Evolutionary conservation across 2,329 filamentous ascomycete species (phyloP), one percentile per base, ranked within the genome.

Genomic region (Aspergillus sergii): DNA sequence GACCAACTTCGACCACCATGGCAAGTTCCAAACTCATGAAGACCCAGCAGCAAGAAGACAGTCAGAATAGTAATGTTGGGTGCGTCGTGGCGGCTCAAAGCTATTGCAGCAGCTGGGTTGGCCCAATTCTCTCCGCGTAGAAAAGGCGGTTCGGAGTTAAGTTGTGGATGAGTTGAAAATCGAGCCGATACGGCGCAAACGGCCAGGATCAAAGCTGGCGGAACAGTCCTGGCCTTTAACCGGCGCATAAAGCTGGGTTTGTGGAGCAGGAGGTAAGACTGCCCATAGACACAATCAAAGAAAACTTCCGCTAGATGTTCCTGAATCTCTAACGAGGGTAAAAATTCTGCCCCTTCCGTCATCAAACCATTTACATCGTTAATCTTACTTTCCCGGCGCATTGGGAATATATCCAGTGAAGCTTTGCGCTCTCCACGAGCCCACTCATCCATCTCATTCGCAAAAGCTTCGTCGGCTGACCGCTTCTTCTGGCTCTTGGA

Each of bases 171-270:
- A 23, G 89, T 92, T 1, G 94, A 97, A 75, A 98, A 99, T 46
- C 95, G 90, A 45, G 94, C 94, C n/a, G 95, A 92, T 51, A 98
- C 89, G 26, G 94, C 94, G 78, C 95, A 98, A 11, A 99, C 92
- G 8, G 94, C 93, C n/a, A 99, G 85, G 59, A 96, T 88, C 16
- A 99, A 82, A 12, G 98, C 94, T 0, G 95, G 95, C 0, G 95
- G 94, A 14, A 98, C 83, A 1, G 90, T 89, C 34, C 91, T 91
- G 63, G 89, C 86, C 71, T 90, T 92, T 66, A 75, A 66, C 59
- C 93, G 93, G 64, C 94, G 87, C 91, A 98, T 97, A 76, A 96
- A 98, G 75, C 94, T 98, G 43, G 95, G 94, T 75, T 97, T 98
- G 79, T 99, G 95, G 11, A 99, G 86, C 23, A 99, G 82, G 67